These are phyloP conservation scores for Aspergillus chevalieri DNA, from an alignment of 2,329 filamentous ascomycete genomes.

Conservation along the genomic window DNA sequence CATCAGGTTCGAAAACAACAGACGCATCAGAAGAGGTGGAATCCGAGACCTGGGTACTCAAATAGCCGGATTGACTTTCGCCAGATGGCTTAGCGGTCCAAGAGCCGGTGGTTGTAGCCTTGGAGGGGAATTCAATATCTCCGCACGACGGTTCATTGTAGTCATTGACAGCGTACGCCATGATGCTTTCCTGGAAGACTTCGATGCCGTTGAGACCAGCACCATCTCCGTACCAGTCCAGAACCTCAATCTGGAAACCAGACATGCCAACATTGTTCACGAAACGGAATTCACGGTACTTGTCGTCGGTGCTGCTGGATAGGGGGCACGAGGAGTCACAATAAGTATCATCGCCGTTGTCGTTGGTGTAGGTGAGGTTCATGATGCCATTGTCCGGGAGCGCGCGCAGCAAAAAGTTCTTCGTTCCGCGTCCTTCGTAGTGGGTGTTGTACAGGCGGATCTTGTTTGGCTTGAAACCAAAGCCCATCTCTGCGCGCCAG, in stretches of 20 bases:
- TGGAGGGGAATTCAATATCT: constrained; percentile 58
- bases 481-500: constrained; percentile 78
- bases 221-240: constrained; percentile 77
- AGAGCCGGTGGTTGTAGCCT: constrained; percentile 62
- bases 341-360: constrained; percentile 57
- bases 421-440: constrained; percentile 75
- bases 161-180: constrained; percentile 72
- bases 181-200: constrained; percentile 79
- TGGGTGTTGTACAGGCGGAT: constrained; percentile 84
- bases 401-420: constrained; percentile 79
- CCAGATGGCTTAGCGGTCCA: constrained; percentile 67
- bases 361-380: constrained; percentile 88
- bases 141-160: constrained; percentile 87
- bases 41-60: constrained; percentile 61
- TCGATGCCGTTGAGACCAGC: constrained; percentile 82
- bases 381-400: constrained; percentile 86
- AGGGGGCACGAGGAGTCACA: constrained; percentile 86
- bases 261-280: constrained; percentile 86
- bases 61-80: constrained; percentile 67
- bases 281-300: constrained; percentile 85
- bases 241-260: constrained; percentile 76
- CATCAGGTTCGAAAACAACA: constrained; percentile 67
- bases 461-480: constrained; percentile 80
- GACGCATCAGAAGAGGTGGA: constrained; percentile 54
- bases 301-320: constrained; percentile 58